A percentile compares a stretch with the other conserved stretches of the same genome.
Evolutionary conservation across 2,329 filamentous ascomycete genomes (phyloP).

Genomic region (Talaromyces pinophilus): DNA sequence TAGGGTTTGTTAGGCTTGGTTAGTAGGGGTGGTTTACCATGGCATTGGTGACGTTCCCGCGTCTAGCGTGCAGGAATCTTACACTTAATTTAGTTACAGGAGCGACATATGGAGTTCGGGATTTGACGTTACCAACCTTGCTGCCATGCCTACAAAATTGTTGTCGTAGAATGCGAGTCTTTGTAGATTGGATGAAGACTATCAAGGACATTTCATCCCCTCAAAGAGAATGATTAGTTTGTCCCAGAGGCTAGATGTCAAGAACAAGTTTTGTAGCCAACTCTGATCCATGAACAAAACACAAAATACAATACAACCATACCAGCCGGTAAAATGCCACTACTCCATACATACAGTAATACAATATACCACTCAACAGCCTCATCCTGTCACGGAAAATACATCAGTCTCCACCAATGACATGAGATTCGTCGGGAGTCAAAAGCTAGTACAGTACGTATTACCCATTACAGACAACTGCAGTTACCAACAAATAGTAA

Average conservation of each 20-base stretch:
- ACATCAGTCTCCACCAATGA: background rate
- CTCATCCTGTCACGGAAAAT: background rate
- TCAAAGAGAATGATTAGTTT: too few species aligned
- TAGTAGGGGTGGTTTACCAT: constrained; percentile 15
- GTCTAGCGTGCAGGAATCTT: constrained; percentile 12
- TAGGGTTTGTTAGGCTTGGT: constrained; percentile 11
- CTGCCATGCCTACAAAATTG: too few species aligned
- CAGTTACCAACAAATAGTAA: background rate
- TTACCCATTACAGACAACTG: background rate
- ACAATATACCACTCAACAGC: background rate
- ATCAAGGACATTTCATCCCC: too few species aligned
- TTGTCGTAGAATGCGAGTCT: too few species aligned
- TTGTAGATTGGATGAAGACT: too few species aligned
- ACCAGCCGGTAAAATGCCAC: background rate
- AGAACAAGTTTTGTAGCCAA: background rate
- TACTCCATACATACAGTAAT: background rate
- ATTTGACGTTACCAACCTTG: background rate
- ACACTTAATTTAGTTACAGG: constrained; percentile 8
- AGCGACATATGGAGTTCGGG: background rate
- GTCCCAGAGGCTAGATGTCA: too few species aligned
- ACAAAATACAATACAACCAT: background rate
- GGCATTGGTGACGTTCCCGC: constrained; percentile 18
- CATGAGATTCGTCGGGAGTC: background rate
- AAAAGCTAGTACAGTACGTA: background rate
- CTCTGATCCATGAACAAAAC: background rate